Evolutionary conservation across 805 yeast species (phyloP).

Genomic region (Kuraishia ogatae): DNA sequence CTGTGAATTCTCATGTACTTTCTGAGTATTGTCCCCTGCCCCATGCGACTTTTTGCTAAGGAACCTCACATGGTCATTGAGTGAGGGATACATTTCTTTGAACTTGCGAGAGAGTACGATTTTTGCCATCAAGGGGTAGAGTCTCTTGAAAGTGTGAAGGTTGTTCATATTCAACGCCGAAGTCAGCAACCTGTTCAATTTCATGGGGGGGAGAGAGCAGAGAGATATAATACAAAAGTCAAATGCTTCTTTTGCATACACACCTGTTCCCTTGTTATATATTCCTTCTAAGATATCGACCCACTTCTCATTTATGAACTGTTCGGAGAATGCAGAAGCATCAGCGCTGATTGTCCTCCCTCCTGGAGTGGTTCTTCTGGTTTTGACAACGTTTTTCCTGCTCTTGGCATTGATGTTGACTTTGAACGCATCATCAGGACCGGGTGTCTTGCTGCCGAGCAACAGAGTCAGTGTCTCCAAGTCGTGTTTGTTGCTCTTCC

Average conservation of each 20-base stretch:
- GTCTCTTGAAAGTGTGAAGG: slow-evolving; percentile 27
- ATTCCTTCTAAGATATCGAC: slow-evolving; percentile 47
- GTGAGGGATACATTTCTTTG: slow-evolving; percentile 37
- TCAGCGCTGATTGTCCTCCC: neutral
- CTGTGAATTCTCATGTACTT: neutral
- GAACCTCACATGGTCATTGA: slow-evolving; percentile 42
- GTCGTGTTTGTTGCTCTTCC: slow-evolving; percentile 37
- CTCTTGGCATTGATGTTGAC: slow-evolving; percentile 13
- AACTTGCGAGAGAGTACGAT: slow-evolving; percentile 41
- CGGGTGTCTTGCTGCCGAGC: slow-evolving; percentile 28
- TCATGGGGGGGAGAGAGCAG: slow-evolving; percentile 34
- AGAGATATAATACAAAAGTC: slow-evolving; percentile 45
- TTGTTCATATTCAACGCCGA: slow-evolving; percentile 35
- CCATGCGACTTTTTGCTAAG: slow-evolving; percentile 16
- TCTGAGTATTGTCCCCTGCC: neutral
- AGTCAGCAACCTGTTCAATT: slow-evolving; percentile 31
- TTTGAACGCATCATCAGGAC: slow-evolving; percentile 2
- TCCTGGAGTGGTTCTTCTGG: neutral
- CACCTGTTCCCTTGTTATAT: slow-evolving; percentile 48
- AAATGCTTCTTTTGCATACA: slow-evolving; percentile 35
- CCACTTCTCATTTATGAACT: slow-evolving; percentile 50
- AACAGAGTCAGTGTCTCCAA: slow-evolving; percentile 35
- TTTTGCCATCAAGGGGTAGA: slow-evolving; percentile 48
- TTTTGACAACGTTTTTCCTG: slow-evolving; percentile 6
- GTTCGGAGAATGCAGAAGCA: slow-evolving; percentile 34